A percentile compares a stretch with the other conserved stretches of the same genome.
Conservation (phyloP, 306 rosid species). For the Geum urbanum region DNA sequence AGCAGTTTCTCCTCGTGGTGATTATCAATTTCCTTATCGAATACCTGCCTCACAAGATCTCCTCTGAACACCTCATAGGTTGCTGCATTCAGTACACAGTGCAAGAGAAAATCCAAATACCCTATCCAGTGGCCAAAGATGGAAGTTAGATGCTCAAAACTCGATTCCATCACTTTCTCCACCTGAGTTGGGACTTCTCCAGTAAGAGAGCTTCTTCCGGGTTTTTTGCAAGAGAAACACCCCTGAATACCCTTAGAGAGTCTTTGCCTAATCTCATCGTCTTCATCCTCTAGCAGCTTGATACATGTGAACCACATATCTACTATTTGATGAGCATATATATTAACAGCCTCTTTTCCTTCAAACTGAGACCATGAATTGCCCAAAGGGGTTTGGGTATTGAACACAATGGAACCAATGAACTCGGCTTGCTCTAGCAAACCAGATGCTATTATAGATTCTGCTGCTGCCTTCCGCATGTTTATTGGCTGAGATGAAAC, state of each 20-base stretch:
- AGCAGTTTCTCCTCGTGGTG: conserved; percentile 88
- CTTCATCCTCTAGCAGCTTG: conserved; percentile 91
- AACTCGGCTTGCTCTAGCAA: conserved; percentile 70
- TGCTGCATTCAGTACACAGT: conserved; percentile 51
- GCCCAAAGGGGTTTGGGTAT: conserved; percentile 33
- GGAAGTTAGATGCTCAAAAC: conserved; percentile 78
- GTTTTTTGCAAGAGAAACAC: conserved; percentile 48
- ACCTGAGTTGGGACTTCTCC: conserved; percentile 71
- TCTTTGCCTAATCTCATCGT: conserved; percentile 59
- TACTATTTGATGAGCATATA: conserved; percentile 60
- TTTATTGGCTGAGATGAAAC: conserved; percentile 64
- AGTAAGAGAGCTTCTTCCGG: conserved; percentile 28
- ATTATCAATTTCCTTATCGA: conserved; percentile 95
- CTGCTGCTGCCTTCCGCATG: conserved; percentile 79
- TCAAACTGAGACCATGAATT: conserved; percentile 32
- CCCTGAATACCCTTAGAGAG: conserved; percentile 66
- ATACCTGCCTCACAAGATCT: conserved; percentile 83
- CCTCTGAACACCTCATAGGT: conserved; percentile 40
- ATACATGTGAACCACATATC: conserved; percentile 82
- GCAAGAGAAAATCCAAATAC: conserved; percentile 60
- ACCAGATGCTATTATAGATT: conserved; percentile 77
- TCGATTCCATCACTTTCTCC: conserved; percentile 70
- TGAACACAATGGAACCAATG: conserved; percentile 42
- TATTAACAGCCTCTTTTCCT: conserved; percentile 47
- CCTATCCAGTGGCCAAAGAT: conserved; percentile 79